These are phyloP conservation scores for Cytospora leucostoma DNA, from an alignment of 2,329 filamentous ascomycete genomes.

Conservation along the genomic window DNA sequence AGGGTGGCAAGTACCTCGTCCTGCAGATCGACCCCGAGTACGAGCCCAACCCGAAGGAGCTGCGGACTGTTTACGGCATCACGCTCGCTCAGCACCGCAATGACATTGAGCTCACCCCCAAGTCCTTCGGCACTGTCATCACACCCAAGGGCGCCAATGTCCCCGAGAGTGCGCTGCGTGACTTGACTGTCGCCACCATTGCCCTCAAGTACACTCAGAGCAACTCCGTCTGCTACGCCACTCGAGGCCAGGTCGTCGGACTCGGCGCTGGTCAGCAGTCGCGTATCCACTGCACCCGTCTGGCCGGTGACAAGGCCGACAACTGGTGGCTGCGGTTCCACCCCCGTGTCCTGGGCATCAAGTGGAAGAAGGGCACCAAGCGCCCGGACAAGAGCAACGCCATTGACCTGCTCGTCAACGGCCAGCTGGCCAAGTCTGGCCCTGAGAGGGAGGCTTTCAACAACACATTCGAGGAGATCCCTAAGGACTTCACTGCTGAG, in stretches of 20 bases:
- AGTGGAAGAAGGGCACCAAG: slow-evolving; percentile 98
- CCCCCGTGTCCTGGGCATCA: slow-evolving; percentile 79
- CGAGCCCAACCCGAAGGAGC: slow-evolving; percentile 77
- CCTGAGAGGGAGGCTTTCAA: slow-evolving; percentile 87
- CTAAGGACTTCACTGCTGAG: slow-evolving; percentile 75
- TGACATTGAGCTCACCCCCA: slow-evolving; percentile 80
- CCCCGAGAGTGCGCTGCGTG: slow-evolving; percentile 79
- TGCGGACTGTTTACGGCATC: slow-evolving; percentile 86
- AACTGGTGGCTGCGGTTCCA: slow-evolving; percentile 99
- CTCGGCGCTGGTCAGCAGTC: slow-evolving; percentile 96
- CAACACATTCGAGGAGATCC: slow-evolving; percentile 86
- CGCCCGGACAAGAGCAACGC: slow-evolving; percentile 97
- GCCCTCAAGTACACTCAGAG: slow-evolving; percentile 98
- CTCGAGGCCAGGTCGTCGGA: slow-evolving; percentile 90
- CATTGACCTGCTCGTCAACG: slow-evolving; percentile 91
- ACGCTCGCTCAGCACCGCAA: slow-evolving; percentile 90
- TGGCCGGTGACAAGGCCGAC: slow-evolving; percentile 97
- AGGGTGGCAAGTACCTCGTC: slow-evolving; percentile 94
- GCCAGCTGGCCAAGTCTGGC: slow-evolving; percentile 80
- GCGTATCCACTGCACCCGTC: slow-evolving; percentile 95
- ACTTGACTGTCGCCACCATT: slow-evolving; percentile 93
- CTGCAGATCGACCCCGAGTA: slow-evolving; percentile 92
- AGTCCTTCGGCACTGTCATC: slow-evolving; percentile 83
- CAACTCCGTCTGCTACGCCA: slow-evolving; percentile 97
- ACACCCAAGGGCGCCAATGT: slow-evolving; percentile 79